Conservation (phyloP, 2,329 filamentous ascomycete species). For the Ascosphaera aggregata region DNA sequence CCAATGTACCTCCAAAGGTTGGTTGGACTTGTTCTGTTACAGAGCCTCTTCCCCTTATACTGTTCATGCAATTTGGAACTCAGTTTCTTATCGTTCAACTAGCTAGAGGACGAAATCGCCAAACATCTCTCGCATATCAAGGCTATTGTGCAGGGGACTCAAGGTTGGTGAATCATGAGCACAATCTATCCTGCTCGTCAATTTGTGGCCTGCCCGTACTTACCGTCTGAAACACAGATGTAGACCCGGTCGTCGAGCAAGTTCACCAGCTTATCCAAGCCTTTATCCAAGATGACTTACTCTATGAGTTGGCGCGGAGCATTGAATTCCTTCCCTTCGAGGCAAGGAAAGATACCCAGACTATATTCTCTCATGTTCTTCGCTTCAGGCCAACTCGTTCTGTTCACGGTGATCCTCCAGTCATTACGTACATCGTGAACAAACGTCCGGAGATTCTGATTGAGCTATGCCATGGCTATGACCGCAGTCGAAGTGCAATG, state of each 20-base stretch:
- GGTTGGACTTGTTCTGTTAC: neutral
- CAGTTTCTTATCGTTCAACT: conserved; percentile 4
- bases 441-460: conserved; percentile 70
- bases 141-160: conserved; percentile 73
- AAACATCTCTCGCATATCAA: conserved; percentile 83
- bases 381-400: conserved; percentile 53
- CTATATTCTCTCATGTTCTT: conserved; percentile 87
- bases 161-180: conserved; percentile 37
- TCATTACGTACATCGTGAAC: conserved; percentile 71
- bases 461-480: conserved; percentile 72
- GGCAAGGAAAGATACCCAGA: conserved; percentile 82
- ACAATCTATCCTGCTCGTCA: neutral
- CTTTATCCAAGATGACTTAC: conserved; percentile 71
- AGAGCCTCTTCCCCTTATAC: too few relatives aligned
- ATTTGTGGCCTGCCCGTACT: conserved; percentile 1
- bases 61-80: too few relatives aligned
- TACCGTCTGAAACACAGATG: conserved; percentile 32
- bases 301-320: conserved; percentile 59
- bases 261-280: conserved; percentile 66
- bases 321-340: conserved; percentile 83
- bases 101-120: conserved; percentile 70
- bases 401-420: conserved; percentile 52
- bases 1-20: neutral
- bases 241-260: conserved; percentile 67
- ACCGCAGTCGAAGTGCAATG: conserved; percentile 74